Evolutionary conservation across 1,139 yeast genomes (phyloP), one percentile per base, ranked within the genome.

Genomic region (Candida sojae): DNA sequence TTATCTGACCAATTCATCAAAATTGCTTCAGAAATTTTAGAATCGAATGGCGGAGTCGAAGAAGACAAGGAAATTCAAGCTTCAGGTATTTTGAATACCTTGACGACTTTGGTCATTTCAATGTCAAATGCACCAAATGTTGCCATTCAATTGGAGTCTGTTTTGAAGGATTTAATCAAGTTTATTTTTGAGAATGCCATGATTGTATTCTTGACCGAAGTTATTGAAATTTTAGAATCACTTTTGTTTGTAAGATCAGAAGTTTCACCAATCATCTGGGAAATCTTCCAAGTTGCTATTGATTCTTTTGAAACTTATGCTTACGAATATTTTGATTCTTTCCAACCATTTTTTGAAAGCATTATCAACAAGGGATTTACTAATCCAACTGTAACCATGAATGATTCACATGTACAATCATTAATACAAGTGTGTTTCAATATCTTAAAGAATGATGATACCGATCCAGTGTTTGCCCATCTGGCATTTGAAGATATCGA

Each of bases 261-360:
- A 30, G 74, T 79, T 48, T 67, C 78, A 5, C 77, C 80, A n/a
- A 64, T 66, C 38, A 65, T 77, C 59, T 79, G 84, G 84, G 64
- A 61, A 17, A 61, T 81, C 33, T 79, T 68, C 59, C 67, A 71
- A 40, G 56, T 66, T 23, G 73, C 77, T 47, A 62, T 79, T 45
- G 73, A 70, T 9, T 68, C 82, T 0, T 80, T 80, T 55, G 82
- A 79, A 51, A 75, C 78, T 30, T 80, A 77, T 60, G 85, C 84
- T 1, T 68, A 61, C 47, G 84, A 80, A 51, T 81, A 75, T 58
- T 77, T 73, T 53, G 82, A 77, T 51, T 68, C 68, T 29, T 80
- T 77, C 62, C 70, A 70, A 44, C 73, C 81, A 23, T 81, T 75
- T 57, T 77, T 79, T 51, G 82, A 78, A 58, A 67, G 74, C 29